These are phyloP conservation scores for Ceratocystis diversiconidia DNA, from an alignment of 2,329 filamentous ascomycete species.

Conservation along the genomic window DNA sequence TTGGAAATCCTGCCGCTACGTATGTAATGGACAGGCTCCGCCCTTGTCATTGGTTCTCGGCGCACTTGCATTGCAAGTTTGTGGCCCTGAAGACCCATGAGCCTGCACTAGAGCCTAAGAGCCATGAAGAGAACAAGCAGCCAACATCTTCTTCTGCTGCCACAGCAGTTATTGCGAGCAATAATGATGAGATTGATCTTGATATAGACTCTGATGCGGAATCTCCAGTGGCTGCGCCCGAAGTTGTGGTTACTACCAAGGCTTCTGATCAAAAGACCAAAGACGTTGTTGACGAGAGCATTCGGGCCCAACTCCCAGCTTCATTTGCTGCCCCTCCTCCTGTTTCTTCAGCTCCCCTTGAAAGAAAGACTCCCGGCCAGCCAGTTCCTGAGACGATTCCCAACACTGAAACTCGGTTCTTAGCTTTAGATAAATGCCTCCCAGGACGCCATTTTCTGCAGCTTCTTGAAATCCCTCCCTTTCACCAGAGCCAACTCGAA, in stretches of 20 bases:
- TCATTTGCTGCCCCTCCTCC: conserved; percentile 46
- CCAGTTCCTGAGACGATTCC: conserved; percentile 57
- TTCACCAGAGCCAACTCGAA: conserved; percentile 25
- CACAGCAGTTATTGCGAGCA: conserved; percentile 25
- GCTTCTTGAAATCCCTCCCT: conserved; percentile 47
- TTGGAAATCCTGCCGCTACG: conserved; percentile 69
- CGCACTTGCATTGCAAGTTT: conserved; percentile 84
- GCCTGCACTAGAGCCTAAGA: conserved; percentile 18
- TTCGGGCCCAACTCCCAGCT: conserved; percentile 62
- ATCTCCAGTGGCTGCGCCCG: conserved; percentile 20
- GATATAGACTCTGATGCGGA: conserved; percentile 43
- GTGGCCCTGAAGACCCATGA: conserved; percentile 49
- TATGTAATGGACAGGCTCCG: conserved; percentile 68
- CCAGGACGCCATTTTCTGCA: conserved; percentile 71
- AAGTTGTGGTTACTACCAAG: neutral
- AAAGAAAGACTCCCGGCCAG: conserved; percentile 36
- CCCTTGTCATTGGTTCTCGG: conserved; percentile 82
- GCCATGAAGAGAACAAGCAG: conserved; percentile 26
- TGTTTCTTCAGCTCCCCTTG: conserved; percentile 19
- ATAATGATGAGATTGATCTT: conserved; percentile 58
- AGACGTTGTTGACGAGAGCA: conserved; percentile 30
- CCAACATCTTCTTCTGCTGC: neutral
- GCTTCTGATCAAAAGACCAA: conserved; percentile 15
- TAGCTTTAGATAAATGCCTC: conserved; percentile 84
- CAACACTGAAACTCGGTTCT: conserved; percentile 68